A percentile compares a stretch with the other conserved stretches of the same genome.
phyloP scores from a whole-genome alignment of 345 rosid genomes.

The Ailanthus altissimus region DNA sequence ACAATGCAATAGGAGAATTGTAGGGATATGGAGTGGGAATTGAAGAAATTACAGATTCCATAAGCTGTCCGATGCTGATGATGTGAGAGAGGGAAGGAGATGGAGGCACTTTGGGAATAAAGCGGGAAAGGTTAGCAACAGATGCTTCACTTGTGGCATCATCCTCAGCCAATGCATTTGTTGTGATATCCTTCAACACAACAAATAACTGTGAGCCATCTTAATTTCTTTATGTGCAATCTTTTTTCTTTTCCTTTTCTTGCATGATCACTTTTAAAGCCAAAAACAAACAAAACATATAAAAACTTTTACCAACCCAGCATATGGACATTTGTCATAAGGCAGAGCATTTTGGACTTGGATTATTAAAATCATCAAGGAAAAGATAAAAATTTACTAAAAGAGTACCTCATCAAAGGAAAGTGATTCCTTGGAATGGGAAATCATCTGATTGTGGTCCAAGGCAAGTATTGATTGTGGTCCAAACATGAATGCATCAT shows the following conservation, averaged over 20 bases:
- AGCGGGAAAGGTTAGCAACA: conserved; percentile 51
- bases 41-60: conserved; percentile 70
- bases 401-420: conserved; percentile 83
- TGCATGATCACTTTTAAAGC: not conserved
- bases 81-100: conserved; percentile 68
- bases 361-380: not conserved
- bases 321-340: not conserved
- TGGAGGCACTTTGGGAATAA: conserved; percentile 56
- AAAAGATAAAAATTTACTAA: not conserved
- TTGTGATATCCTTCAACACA: conserved; percentile 58
- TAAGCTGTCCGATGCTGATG: conserved; percentile 85
- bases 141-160: conserved; percentile 78
- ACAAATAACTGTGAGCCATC: not conserved
- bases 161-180: conserved; percentile 56
- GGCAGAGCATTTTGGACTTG: not conserved
- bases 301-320: not conserved
- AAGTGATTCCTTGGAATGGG: conserved; percentile 66
- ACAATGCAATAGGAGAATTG: not conserved
- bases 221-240: not conserved
- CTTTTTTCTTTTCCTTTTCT: not conserved
- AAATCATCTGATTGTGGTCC: conserved; percentile 46
- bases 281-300: not conserved
- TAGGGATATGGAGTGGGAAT: not conserved
- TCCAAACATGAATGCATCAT: conserved; percentile 78
- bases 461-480: conserved; percentile 45